Percentiles rank a stretch among this genome's conserved stretches.
phyloP scores from a whole-genome alignment of 2,329 filamentous ascomycete genomes.

The Hymenoscyphus albidus region DNA sequence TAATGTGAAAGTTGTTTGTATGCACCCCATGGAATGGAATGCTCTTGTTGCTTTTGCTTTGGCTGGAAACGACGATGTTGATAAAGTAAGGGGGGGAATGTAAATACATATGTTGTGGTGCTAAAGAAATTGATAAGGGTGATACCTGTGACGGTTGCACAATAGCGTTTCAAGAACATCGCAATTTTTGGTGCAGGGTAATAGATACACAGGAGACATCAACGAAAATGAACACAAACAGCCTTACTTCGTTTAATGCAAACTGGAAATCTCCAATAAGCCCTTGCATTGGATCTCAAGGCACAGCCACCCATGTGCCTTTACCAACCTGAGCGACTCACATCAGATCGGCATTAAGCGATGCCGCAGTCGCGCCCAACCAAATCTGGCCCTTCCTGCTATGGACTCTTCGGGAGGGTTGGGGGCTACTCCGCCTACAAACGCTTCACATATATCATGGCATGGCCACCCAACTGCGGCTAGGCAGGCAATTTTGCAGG shows the following conservation, averaged over 20 bases:
- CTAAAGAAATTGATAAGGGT: not conserved
- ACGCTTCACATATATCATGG: not conserved
- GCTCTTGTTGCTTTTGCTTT: not conserved
- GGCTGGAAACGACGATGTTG: not conserved
- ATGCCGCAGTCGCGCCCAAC: not conserved
- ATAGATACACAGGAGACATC: not conserved
- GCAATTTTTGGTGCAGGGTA: not conserved
- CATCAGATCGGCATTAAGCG: constrained; percentile 2
- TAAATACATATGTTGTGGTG: not conserved
- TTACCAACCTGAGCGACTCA: not conserved
- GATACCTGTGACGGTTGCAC: not conserved
- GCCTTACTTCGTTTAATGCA: not conserved
- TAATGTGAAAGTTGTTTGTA: not conserved
- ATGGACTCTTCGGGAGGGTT: not conserved
- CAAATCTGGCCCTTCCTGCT: not conserved
- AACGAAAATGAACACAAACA: not conserved
- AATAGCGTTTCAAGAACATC: not conserved
- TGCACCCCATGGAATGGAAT: not conserved
- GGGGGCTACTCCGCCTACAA: constrained; percentile 3
- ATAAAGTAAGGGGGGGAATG: not conserved
- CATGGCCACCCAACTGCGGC: constrained; percentile 5
- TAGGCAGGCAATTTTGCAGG: not conserved
- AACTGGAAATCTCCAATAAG: not conserved
- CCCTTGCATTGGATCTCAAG: not conserved
- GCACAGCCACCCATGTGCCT: not conserved